Base-by-base conservation (phyloP, 805 yeast species). In the Teunomyces barrocoloradensis region DNA sequence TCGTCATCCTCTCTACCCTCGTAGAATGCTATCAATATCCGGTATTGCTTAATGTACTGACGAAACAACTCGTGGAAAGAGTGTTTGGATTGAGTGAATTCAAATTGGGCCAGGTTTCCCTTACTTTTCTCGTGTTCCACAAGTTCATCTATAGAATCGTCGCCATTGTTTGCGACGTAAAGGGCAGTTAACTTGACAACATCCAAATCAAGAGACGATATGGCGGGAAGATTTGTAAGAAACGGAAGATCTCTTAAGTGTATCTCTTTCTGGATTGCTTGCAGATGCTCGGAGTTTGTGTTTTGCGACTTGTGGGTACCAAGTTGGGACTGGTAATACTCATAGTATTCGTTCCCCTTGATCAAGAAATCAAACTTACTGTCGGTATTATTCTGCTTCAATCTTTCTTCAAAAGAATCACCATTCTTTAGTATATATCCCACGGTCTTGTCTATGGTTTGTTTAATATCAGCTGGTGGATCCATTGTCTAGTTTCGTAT, bases 391-490 rank as follows among this genome's bases (percentile, higher is more conserved):
- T 82, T 82, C 32, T 66, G 69, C 13, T 66, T 65, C 47, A 88
- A 75, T 43, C 85, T 69, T 7, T 69, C 68, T 56, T 84, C 94
- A 64, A 89, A 87, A 1, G 77, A 68, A 0, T 61, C 56, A 0
- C 96, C 96, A 58, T 88, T 86, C 51, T 85, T 73, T 25, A 67
- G 54, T 5, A 90, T 89, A 57, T 85, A 88, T 3, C 71, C 78
- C 0, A 85, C 89, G 0, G 96, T 87, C 58, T 85, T 87, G 43
- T 79, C 82, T 15, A 91, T 84, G 15, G 79, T 74, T 12, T 74
- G 74, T 39, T 45, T 42, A n/a, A 46, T 23, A 11, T 50, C 53
- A 9, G 45, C 43, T 4, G 44, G 44, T 6, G 37, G 32, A 10
- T 37, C 40, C 29, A 37, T 37, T n/a, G 11, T 37, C 23, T 23